phyloP scores from a whole-genome alignment of 1,284 basidiomycete genomes.

The Afroboletus lepidellus region DNA sequence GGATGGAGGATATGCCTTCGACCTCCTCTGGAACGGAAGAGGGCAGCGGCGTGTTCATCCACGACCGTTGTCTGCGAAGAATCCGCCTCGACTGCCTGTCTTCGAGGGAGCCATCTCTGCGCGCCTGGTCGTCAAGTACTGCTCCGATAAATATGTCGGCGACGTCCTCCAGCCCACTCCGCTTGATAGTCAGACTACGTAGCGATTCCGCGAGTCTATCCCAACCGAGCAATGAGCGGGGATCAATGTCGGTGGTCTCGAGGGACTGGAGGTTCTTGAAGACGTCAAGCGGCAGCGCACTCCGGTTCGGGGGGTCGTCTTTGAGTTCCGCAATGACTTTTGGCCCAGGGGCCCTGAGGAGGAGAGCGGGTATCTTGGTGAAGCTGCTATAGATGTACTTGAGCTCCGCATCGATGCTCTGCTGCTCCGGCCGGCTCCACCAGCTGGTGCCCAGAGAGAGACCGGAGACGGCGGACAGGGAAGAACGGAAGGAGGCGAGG shows the following conservation, averaged over 20 bases:
- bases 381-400: constrained; percentile 86
- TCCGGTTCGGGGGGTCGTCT: constrained; percentile 71
- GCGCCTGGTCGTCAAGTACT: constrained; percentile 70
- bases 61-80: constrained; percentile 46
- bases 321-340: constrained; percentile 69
- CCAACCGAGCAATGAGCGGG: constrained; percentile 83
- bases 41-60: constrained; percentile 52
- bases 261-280: constrained; percentile 83
- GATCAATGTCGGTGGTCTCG: constrained; percentile 79
- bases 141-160: constrained; percentile 75
- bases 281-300: constrained; percentile 75
- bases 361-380: constrained; percentile 81
- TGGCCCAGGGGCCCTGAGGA: constrained; percentile 56
- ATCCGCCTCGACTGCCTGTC: constrained; percentile 48
- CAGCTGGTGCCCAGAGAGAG: constrained; percentile 70
- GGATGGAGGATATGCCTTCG: constrained; percentile 43
- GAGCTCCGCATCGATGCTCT: constrained; percentile 67
- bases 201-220: constrained; percentile 73
- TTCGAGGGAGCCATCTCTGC: constrained; percentile 54
- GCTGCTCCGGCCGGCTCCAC: constrained; percentile 63
- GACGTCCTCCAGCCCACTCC: constrained; percentile 83
- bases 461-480: constrained; percentile 73
- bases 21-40: constrained; percentile 59
- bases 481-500: constrained; percentile 75
- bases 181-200: constrained; percentile 69